A percentile compares a stretch with the other conserved stretches of the same genome.
phyloP scores from a whole-genome alignment of 1,284 basidiomycete species.

The Phenoliferia sp. region DNA sequence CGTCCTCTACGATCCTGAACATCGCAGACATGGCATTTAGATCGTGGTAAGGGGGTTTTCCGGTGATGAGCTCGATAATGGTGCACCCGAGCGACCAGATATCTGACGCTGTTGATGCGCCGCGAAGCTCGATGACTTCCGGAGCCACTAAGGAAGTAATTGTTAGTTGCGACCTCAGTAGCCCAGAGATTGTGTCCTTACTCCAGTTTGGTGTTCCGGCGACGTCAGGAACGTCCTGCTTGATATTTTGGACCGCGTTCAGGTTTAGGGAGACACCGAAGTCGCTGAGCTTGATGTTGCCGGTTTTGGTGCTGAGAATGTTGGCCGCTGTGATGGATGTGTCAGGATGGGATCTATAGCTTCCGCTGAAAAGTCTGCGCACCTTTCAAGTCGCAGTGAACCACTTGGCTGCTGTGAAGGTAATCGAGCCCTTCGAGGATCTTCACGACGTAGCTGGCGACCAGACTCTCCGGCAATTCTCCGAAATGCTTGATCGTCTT shows the following conservation, averaged over 20 bases:
- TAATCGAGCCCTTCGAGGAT: conserved; percentile 89
- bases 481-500: conserved; percentile 88
- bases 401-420: conserved; percentile 56
- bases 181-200: conserved; percentile 36
- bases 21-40: conserved; percentile 49
- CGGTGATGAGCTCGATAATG: conserved; percentile 86
- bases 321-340: conserved; percentile 49
- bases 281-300: conserved; percentile 65
- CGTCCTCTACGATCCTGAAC: conserved; percentile 92
- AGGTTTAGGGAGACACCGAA: conserved; percentile 53
- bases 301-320: conserved; percentile 54
- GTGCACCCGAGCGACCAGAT: conserved; percentile 94
- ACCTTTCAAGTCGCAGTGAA: conserved; percentile 52
- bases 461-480: conserved; percentile 79
- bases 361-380: too few relatives aligned
- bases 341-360: too few relatives aligned
- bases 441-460: conserved; percentile 84
- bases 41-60: conserved; percentile 83
- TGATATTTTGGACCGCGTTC: conserved; percentile 41
- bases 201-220: conserved; percentile 96
- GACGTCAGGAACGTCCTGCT: conserved; percentile 53
- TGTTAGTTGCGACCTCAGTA: neutral
- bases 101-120: conserved; percentile 54
- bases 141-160: conserved; percentile 63
- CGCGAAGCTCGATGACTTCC: conserved; percentile 74